phyloP scores from a whole-genome alignment of 257 asterid genomes.

The Avicennia marina region DNA sequence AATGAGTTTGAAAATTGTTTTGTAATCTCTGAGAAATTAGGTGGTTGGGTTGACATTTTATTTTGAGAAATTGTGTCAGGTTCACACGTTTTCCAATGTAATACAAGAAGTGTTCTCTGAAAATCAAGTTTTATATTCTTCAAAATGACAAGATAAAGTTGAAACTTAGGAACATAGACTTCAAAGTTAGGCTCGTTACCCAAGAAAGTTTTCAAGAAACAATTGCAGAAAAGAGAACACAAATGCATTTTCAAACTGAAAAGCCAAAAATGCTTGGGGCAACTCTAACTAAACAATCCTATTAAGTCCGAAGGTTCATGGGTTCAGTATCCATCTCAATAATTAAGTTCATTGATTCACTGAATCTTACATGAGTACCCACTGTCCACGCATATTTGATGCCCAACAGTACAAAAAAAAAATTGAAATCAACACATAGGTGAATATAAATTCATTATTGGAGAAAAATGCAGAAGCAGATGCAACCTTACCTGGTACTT shows the following conservation, averaged over 20 bases:
- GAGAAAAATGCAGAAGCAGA: constrained; percentile 7
- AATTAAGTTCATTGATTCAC: not conserved
- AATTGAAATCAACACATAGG: not conserved
- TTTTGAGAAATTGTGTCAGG: not conserved
- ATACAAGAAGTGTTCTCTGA: not conserved
- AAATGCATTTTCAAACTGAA: not conserved
- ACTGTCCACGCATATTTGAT: no score
- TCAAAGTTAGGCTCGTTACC: not conserved
- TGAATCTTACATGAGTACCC: no score
- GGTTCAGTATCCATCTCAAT: not conserved
- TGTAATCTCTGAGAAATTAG: no score
- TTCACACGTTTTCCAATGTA: not conserved
- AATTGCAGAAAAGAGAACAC: not conserved
- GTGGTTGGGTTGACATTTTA: not conserved
- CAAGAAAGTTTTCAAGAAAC: not conserved
- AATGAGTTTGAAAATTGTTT: no score
- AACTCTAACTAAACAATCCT: not conserved
- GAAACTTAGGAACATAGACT: no score
- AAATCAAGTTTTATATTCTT: not conserved
- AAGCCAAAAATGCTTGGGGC: not conserved
- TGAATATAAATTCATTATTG: not conserved
- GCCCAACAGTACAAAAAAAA: not conserved
- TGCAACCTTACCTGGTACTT: constrained; percentile 75
- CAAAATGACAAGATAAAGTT: no score
- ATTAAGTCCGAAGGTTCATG: constrained; percentile 2